Base-by-base conservation (phyloP, 106 monocot species). In the Dendrobium huoshanense region DNA sequence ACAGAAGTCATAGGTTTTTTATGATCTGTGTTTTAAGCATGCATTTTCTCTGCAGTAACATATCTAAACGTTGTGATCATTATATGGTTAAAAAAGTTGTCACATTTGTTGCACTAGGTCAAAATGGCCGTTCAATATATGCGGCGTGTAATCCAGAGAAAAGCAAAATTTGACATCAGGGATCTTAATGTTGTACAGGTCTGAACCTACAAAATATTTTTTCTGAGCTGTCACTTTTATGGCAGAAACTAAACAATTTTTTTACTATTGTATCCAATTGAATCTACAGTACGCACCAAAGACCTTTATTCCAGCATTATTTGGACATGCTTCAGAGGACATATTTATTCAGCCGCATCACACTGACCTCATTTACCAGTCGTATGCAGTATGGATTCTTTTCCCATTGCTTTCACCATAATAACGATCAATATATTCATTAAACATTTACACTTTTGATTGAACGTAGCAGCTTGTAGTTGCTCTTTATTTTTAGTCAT, bases 121-220 rank as follows among this genome's bases (percentile, higher is more conserved):
- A 98, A 89, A 91, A 82, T 98, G 90, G 94, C 90, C 81, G 70
- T 98, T 67, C 94, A 91, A 77, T 98, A 98, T 77, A 94, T 98
- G 97, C 84, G 94, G 48, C 88, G 89, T 15, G 73, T 98, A 77
- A 98, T 98, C 83, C 94, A 88, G 81, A 98, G 87, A 82, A 92
- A 85, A 77, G 97, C 94, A 45, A 98, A 98, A 80, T 98, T 98
- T 89, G 97, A 98, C 80, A 98, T 98, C 31, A 94, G 91, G 97
- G 85, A 88, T 80, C 92, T 98, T 58, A 88, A 98, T 83, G 85
- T 82, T 83, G 56, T 92, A 80, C 92, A 98, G 97, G 97, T 98
- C 78, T 81, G 67, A 49, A 75, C 77, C 65, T 72, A 55, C 47
- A 64, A 27, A 2, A 49, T 72, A 33, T 42, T 77, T 61, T 56